These are phyloP conservation scores for Eremomyces bilateralis DNA, from an alignment of 495 filamentous ascomycete species.

Conservation along the genomic window DNA sequence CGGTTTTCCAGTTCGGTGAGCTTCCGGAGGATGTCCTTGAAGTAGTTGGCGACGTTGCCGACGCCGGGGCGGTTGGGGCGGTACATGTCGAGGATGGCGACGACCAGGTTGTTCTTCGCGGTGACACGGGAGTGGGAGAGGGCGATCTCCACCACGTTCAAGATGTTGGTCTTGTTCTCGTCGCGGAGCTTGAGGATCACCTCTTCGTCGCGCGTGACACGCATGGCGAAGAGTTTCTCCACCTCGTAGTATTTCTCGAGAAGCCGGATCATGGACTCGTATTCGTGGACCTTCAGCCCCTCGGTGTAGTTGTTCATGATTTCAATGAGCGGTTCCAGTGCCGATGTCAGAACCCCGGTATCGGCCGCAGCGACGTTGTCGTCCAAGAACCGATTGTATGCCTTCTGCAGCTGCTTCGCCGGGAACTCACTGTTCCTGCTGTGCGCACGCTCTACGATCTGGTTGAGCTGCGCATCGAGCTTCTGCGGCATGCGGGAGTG, in stretches of 20 bases:
- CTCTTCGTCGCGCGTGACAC: slow-evolving; percentile 74
- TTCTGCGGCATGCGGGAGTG: slow-evolving; percentile 92
- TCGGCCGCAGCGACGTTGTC: slow-evolving; percentile 55
- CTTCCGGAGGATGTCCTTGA: slow-evolving; percentile 62
- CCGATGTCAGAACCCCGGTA: slow-evolving; percentile 45
- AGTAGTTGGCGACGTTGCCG: slow-evolving; percentile 71
- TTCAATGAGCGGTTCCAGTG: slow-evolving; percentile 54
- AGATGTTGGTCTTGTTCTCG: slow-evolving; percentile 81
- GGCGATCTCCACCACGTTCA: slow-evolving; percentile 62
- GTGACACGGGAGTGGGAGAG: slow-evolving; percentile 82
- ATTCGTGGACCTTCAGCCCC: slow-evolving; percentile 80
- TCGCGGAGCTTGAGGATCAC: slow-evolving; percentile 86
- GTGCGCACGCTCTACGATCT: slow-evolving; percentile 64
- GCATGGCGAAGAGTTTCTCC: slow-evolving; percentile 70
- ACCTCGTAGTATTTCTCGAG: slow-evolving; percentile 61
- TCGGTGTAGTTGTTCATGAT: slow-evolving; percentile 72
- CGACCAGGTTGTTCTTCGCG: slow-evolving; percentile 82
- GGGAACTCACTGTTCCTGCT: slow-evolving; percentile 72
- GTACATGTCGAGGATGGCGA: slow-evolving; percentile 86
- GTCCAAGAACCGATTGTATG: slow-evolving; percentile 68
- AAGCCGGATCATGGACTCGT: slow-evolving; percentile 54
- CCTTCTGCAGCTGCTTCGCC: slow-evolving; percentile 66
- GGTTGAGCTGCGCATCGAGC: slow-evolving; percentile 57
- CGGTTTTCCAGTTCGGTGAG: slow-evolving; percentile 83
- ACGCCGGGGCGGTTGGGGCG: slow-evolving; percentile 80